Conservation (phyloP, 1,284 basidiomycete genomes). For the Schizophyllum amplum region DNA sequence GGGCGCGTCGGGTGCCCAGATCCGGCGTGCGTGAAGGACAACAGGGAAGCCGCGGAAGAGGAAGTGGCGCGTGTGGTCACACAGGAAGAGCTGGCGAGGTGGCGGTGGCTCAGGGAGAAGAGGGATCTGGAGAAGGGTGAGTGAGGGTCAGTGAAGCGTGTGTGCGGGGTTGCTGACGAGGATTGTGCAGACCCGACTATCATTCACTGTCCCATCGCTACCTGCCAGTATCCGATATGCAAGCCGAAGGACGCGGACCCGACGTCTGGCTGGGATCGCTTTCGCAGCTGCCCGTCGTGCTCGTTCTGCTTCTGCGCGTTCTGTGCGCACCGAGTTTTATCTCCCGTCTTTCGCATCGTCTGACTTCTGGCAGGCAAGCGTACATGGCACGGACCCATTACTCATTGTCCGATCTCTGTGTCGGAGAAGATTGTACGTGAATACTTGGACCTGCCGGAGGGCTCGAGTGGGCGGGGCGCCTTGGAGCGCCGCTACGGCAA, state of each 20-base stretch:
- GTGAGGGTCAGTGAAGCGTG: background rate
- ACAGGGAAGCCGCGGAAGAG: slow-evolving; percentile 55
- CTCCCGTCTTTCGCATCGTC: slow-evolving; percentile 1
- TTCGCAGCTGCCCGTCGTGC: slow-evolving; percentile 62
- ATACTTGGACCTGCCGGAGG: slow-evolving; percentile 49
- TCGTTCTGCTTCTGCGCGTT: slow-evolving; percentile 67
- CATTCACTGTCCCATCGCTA: slow-evolving; percentile 64
- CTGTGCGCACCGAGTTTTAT: slow-evolving; percentile 54
- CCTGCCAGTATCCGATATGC: slow-evolving; percentile 64
- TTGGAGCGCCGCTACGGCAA: slow-evolving; percentile 61
- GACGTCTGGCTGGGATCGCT: slow-evolving; percentile 54
- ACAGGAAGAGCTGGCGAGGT: slow-evolving; percentile 53
- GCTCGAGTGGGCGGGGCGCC: slow-evolving; percentile 33
- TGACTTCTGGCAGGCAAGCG: slow-evolving; percentile 18
- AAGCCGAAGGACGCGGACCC: slow-evolving; percentile 39
- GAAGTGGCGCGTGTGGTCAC: slow-evolving; percentile 65
- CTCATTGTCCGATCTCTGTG: slow-evolving; percentile 53
- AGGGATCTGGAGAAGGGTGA: slow-evolving; percentile 57
- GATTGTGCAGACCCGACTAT: slow-evolving; percentile 58
- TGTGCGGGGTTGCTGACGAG: background rate
- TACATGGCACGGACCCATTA: slow-evolving; percentile 61
- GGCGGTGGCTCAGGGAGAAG: slow-evolving; percentile 69
- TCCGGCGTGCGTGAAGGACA: slow-evolving; percentile 61
- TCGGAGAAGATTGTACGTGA: slow-evolving; percentile 53
- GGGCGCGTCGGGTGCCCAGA: slow-evolving; percentile 66